Evolutionary conservation across 2,329 filamentous ascomycete species (phyloP).

Genomic region (Oidium heveae): DNA sequence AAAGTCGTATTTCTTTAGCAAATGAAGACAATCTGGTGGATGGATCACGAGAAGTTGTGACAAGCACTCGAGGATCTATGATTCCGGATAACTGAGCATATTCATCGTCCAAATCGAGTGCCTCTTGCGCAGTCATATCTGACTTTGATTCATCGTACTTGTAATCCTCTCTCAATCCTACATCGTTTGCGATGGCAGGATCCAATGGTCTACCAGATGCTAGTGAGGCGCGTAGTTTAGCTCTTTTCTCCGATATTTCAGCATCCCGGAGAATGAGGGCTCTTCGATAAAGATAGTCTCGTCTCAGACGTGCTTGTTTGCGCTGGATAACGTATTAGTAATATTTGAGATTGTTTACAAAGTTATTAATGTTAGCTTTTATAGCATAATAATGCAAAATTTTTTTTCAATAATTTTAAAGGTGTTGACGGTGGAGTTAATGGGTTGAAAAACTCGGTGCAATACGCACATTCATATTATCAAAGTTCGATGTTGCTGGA

Average conservation of each 20-base stretch:
- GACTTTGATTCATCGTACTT: conserved; percentile 72
- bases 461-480: too few species aligned
- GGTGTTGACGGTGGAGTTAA: too few species aligned
- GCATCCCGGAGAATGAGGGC: conserved; percentile 73
- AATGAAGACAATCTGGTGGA: conserved; percentile 69
- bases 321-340: conserved; percentile 18
- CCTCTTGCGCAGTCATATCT: conserved; percentile 39
- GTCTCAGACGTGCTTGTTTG: conserved; percentile 51
- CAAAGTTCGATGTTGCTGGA: too few species aligned
- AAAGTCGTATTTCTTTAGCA: conserved; percentile 67
- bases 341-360: neutral
- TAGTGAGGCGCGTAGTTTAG: conserved; percentile 63
- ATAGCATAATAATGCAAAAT: neutral
- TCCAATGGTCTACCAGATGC: conserved; percentile 75
- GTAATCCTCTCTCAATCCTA: conserved; percentile 59
- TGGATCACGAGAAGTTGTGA: conserved; percentile 77
- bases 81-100: conserved; percentile 80
- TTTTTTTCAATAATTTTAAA: neutral
- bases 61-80: conserved; percentile 65
- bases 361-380: too few species aligned
- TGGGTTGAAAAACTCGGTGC: too few species aligned
- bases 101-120: conserved; percentile 63
- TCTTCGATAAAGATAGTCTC: conserved; percentile 76
- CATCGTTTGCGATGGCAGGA: conserved; percentile 64
- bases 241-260: conserved; percentile 75